Evolutionary conservation across 768 basidiomycete species (phyloP), one percentile per base, ranked within the genome.

Genomic region (Suillus clintonianus): DNA sequence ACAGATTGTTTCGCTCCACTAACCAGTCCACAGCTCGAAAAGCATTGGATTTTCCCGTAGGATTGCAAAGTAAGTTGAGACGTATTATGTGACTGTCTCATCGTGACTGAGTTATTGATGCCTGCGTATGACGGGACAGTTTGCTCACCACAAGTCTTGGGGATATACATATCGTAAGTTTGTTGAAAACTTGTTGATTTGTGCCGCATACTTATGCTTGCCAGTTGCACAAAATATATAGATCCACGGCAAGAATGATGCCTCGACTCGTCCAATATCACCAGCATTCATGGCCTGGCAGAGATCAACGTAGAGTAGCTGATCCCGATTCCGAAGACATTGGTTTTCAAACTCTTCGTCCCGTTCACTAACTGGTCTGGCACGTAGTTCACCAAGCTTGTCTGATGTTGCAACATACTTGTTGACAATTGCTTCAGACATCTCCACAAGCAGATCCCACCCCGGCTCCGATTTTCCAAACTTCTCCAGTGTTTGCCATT

Each of bases 291-390:
- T 76, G 1, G 71, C 71, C 63, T 76, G 70, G 0, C 68, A 67
- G 0, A 80, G 60, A 50, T 82, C 81, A 42, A 80, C 76, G 61
- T 84, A 83, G 0, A 82, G 70, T 1, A 81, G 51, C 8, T 77
- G 67, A 34, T 80, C 77, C 30, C 78, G 62, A 14, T 80, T 69
- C 2, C 66, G 34, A n/a, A n/a, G n/a, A n/a, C n/a, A n/a, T n/a
- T n/a, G n/a, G n/a, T n/a, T n/a, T n/a, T n/a, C n/a, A n/a, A n/a
- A n/a, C n/a, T n/a, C n/a, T n/a, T n/a, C n/a, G n/a, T n/a, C n/a
- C n/a, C n/a, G n/a, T n/a, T n/a, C n/a, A n/a, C n/a, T n/a, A n/a
- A n/a, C n/a, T n/a, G n/a, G n/a, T n/a, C n/a, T n/a, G n/a, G n/a
- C n/a, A n/a, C n/a, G n/a, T n/a, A n/a, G n/a, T n/a, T n/a, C n/a